Evolutionary conservation across 2,329 filamentous ascomycete genomes (phyloP).

Genomic region (Alternaria metachromatica): DNA sequence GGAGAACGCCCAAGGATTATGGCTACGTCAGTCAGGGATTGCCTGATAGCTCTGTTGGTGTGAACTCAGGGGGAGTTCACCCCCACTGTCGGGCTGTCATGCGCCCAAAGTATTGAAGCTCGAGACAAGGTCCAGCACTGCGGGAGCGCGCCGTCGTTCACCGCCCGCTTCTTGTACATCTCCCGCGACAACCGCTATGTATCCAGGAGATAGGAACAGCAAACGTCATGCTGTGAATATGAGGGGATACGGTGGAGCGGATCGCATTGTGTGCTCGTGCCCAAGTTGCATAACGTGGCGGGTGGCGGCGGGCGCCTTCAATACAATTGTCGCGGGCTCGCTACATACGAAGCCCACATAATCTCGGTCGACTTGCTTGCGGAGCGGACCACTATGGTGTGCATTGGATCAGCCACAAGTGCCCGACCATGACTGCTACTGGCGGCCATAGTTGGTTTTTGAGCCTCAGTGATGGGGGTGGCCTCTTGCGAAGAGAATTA

Average conservation of each 20-base stretch:
- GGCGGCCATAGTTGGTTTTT: conserved; percentile 4
- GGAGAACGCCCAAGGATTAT: background rate
- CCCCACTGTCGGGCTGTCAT: conserved; percentile 30
- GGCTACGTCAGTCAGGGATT: background rate
- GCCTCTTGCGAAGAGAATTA: background rate
- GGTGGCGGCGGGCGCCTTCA: conserved; percentile 8
- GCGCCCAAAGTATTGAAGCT: conserved; percentile 16
- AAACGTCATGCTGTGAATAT: conserved; percentile 12
- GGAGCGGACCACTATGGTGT: conserved; percentile 23
- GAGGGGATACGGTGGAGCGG: conserved; percentile 12
- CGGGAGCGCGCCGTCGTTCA: conserved; percentile 38
- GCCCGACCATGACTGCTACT: conserved; percentile 12
- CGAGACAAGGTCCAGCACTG: conserved; percentile 29
- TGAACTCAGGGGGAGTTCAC: background rate
- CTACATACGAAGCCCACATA: conserved; percentile 37
- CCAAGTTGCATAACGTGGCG: background rate
- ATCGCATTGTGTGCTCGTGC: background rate
- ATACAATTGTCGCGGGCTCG: background rate
- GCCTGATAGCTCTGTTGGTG: background rate
- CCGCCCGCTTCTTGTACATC: conserved; percentile 27
- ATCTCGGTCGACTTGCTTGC: conserved; percentile 21
- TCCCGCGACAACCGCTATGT: conserved; percentile 20
- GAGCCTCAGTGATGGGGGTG: background rate
- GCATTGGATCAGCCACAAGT: conserved; percentile 20
- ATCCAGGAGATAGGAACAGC: conserved; percentile 8